These are phyloP conservation scores for Gracilaria caudata DNA, from an alignment of 23 red algal species.

Conservation along the genomic window DNA sequence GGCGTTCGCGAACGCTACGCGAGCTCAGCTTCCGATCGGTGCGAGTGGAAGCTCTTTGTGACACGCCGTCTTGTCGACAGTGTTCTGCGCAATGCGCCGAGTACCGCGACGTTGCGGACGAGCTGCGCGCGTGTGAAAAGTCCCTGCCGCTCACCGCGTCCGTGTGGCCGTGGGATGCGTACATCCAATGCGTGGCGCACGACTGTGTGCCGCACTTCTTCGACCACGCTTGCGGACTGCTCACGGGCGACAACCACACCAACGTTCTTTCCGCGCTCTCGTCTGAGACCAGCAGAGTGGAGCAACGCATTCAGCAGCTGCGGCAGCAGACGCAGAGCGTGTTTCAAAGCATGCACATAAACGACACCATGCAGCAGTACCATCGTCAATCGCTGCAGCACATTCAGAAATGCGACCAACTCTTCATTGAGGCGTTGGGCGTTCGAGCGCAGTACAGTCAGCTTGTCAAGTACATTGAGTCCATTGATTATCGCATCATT, in stretches of 20 bases:
- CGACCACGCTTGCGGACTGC: slow-evolving; percentile 1
- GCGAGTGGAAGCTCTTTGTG: not conserved
- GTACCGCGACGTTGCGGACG: not conserved
- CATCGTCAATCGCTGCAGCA: not conserved
- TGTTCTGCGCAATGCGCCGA: not conserved
- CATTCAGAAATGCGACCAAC: not conserved
- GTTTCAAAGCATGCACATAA: not conserved
- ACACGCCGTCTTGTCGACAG: not conserved
- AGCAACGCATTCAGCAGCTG: not conserved
- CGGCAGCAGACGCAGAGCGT: not conserved
- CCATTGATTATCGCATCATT: slow-evolving; percentile 9
- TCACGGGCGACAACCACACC: not conserved
- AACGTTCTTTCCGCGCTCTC: not conserved
- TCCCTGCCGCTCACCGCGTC: not conserved
- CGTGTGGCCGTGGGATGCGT: slow-evolving; percentile 19
- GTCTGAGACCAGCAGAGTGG: too few relatives aligned
- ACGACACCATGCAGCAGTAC: not conserved
- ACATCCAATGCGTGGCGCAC: not conserved
- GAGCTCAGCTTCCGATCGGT: too few relatives aligned
- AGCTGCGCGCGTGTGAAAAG: not conserved
- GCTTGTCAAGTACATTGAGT: slow-evolving; percentile 1
- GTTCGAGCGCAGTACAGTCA: slow-evolving; percentile 6
- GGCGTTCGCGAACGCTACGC: not conserved
- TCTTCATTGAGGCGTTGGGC: not conserved
- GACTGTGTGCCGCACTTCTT: not conserved